Conservation (phyloP, 805 yeast genomes). For the Cyberlindnera samutprakarnensis region DNA sequence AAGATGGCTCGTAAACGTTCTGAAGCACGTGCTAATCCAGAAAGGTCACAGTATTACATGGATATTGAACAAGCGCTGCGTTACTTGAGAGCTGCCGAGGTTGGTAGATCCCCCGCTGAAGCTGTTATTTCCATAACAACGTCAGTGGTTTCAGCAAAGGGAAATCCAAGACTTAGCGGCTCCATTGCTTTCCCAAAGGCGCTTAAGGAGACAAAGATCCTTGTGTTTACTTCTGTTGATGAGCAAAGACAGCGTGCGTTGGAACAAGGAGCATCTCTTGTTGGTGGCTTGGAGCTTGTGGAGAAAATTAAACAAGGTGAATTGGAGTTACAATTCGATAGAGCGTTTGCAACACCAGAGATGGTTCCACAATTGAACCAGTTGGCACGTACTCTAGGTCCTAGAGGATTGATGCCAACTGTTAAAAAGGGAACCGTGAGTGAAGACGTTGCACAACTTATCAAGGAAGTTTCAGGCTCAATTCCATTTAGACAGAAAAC, state of each 20-base stretch:
- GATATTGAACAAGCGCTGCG: constrained; percentile 65
- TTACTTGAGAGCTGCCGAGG: constrained; percentile 82
- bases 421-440: constrained; percentile 82
- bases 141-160: constrained; percentile 62
- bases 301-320: constrained; percentile 48
- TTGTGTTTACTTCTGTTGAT: constrained; percentile 59
- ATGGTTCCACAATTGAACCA: constrained; percentile 53
- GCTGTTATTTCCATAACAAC: constrained; percentile 65
- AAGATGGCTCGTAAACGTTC: constrained; percentile 29
- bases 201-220: constrained; percentile 53
- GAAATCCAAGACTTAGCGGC: constrained; percentile 71
- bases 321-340: constrained; percentile 53
- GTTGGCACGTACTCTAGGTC: constrained; percentile 80
- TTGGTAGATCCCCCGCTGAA: constrained; percentile 69
- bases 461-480: constrained; percentile 54
- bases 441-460: constrained; percentile 47
- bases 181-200: constrained; percentile 67
- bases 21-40: constrained; percentile 34
- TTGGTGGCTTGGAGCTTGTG: constrained; percentile 69
- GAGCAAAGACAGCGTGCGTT: constrained; percentile 46
- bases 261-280: constrained; percentile 50
- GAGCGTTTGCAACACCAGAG: constrained; percentile 82
- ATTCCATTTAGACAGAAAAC: constrained; percentile 73
- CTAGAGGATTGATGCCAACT: constrained; percentile 82
- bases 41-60: constrained; percentile 58